Evolutionary conservation across 768 basidiomycete species (phyloP), one percentile per base, ranked within the genome.

Genomic region (Naganishia vishniacii): DNA sequence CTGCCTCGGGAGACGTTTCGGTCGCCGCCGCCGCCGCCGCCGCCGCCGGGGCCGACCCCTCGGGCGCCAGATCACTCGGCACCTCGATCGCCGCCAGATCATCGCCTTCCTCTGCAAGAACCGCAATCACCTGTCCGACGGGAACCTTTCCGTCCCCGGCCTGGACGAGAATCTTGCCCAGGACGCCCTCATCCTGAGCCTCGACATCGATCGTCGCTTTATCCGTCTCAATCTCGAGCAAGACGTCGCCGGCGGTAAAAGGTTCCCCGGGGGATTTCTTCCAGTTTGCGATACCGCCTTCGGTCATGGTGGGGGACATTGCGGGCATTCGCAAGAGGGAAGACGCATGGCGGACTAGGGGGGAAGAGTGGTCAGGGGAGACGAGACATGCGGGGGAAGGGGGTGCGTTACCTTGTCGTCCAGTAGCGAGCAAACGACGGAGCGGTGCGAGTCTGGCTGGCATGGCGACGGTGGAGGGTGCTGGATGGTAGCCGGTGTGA

Each of bases 231-330:
- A 94, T 89, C 81, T 94, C 91, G 49, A 94, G 81, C 58, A 94
- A 78, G 40, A 93, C 88, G 66, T 94, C 91, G 2, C 92, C 92
- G 31, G 87, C 81, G 2, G 80, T 67, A 72, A 91, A 95, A 0
- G 84, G 71, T 65, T 91, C 89, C 18, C 91, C 91, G 70, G 88
- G 87, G 67, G 82, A 82, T 79, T 87, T 87, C 81, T 94, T 95
- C 92, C 94, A 97, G 3, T 81, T 82, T 0, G 90, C 81, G 67
- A 98, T 89, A 2, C 88, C 91, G 46, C 93, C 92, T 78, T 95
- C 92, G 0, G 89, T 91, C 88, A 97, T 92, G 13, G 91, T 94
- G 15, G 91, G 92, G 2, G 88, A 92, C 91, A 97, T 94, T 64
- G 93, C 93, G 4, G 93, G 93, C 91, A 97, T 94, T 70, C 84